Percentiles rank a stretch among this genome's conserved stretches.
These are phyloP conservation scores for Aspergillus amoenus DNA, from an alignment of 2,329 filamentous ascomycete species.

Conservation along the genomic window DNA sequence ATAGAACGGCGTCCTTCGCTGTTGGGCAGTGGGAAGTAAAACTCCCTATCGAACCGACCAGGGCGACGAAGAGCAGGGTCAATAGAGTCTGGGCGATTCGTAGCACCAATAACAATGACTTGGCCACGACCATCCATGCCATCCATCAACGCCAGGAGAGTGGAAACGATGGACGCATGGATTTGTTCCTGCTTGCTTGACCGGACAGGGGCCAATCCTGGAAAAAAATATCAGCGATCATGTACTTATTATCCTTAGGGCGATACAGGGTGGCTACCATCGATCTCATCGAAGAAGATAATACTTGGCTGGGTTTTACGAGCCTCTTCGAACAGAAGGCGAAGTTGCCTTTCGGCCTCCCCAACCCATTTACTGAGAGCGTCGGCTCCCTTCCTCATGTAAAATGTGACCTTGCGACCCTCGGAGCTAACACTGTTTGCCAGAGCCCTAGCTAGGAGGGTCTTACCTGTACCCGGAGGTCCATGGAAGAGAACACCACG, in stretches of 20 bases:
- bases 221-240: neutral
- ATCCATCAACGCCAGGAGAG: conserved; percentile 90
- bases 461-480: conserved; percentile 96
- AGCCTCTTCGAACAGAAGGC: conserved; percentile 92
- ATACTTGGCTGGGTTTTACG: conserved; percentile 95
- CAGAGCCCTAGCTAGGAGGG: conserved; percentile 86
- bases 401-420: conserved; percentile 94
- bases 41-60: conserved; percentile 94
- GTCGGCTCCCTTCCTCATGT: conserved; percentile 98
- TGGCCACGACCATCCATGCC: conserved; percentile 98
- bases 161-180: conserved; percentile 95
- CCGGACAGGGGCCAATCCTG: conserved; percentile 78
- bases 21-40: conserved; percentile 93
- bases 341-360: conserved; percentile 92
- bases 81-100: conserved; percentile 93
- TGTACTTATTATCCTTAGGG: neutral
- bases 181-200: conserved; percentile 99
- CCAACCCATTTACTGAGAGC: conserved; percentile 98
- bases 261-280: conserved; percentile 56
- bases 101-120: conserved; percentile 98
- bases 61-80: conserved; percentile 93
- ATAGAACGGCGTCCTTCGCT: conserved; percentile 78
- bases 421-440: conserved; percentile 87
- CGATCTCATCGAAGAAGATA: conserved; percentile 99
- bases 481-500: conserved; percentile 95